Evolutionary conservation across 2,329 filamentous ascomycete genomes (phyloP).

Genomic region (Fusarium sp.): DNA sequence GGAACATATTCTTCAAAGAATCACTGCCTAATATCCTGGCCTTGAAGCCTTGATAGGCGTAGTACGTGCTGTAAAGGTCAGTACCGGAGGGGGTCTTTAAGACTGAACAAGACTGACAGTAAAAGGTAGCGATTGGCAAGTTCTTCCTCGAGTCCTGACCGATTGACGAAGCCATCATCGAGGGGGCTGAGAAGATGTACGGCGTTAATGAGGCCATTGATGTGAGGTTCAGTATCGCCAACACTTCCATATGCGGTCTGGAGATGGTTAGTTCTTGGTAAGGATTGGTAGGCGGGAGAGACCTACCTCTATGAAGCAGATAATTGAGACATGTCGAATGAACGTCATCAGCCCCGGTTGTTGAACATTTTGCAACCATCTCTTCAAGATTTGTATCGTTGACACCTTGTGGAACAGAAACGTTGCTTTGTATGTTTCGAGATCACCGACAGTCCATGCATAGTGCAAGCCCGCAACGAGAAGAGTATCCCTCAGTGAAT

Average conservation of each 20-base stretch:
- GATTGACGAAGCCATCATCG: not conserved
- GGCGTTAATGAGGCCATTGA: conserved; percentile 32
- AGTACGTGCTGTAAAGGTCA: conserved; percentile 29
- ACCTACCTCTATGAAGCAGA: conserved; percentile 38
- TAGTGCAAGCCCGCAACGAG: conserved; percentile 40
- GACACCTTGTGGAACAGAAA: conserved; percentile 43
- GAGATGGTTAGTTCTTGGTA: rapidly evolving
- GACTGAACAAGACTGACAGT: conserved; percentile 7
- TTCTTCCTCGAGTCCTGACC: conserved; percentile 27
- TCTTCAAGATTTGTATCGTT: conserved; percentile 31
- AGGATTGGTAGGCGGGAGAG: rapidly evolving
- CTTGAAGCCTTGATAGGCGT: conserved; percentile 39
- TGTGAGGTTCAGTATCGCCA: conserved; percentile 35
- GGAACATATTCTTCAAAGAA: conserved; percentile 18
- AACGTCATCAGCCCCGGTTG: conserved; percentile 30
- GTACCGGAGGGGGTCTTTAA: rapidly evolving
- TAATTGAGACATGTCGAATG: conserved; percentile 34
- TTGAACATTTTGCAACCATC: conserved; percentile 25
- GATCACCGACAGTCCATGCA: conserved; percentile 39
- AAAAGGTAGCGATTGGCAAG: conserved; percentile 40
- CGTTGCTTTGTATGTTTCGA: conserved; percentile 33
- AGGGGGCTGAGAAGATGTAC: conserved; percentile 36
- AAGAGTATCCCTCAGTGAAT: conserved; percentile 38
- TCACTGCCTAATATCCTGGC: conserved; percentile 33
- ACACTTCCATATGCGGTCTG: conserved; percentile 39